phyloP scores from a whole-genome alignment of 139 green algal genomes.

The Tetradesmus lagerheimii region DNA sequence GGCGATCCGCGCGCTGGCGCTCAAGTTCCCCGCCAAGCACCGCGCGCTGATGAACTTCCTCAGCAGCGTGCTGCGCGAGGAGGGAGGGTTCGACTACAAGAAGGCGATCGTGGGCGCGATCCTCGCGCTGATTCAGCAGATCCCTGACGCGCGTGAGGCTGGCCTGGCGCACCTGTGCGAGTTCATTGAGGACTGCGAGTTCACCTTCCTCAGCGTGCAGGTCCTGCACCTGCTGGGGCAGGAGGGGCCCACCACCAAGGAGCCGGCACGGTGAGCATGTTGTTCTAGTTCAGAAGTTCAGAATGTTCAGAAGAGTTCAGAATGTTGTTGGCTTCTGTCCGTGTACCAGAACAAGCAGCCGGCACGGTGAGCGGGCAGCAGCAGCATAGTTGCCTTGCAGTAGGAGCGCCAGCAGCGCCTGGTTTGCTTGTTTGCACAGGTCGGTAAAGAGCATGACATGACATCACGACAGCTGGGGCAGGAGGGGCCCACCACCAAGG shows the following conservation, averaged over 20 bases:
- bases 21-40: conserved; percentile 99
- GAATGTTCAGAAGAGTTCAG: not conserved
- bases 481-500: conserved; percentile 80
- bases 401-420: too few relatives aligned
- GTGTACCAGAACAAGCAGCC: conserved; percentile 75
- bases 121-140: conserved; percentile 91
- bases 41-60: conserved; percentile 98
- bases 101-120: conserved; percentile 96
- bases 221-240: conserved; percentile 95
- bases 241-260: conserved; percentile 80
- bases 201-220: conserved; percentile 97
- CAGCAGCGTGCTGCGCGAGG: conserved; percentile 77
- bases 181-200: conserved; percentile 99
- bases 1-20: conserved; percentile 94
- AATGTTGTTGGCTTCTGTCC: conserved; percentile 93
- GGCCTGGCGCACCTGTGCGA: conserved; percentile 97
- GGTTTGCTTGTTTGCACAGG: too few relatives aligned
- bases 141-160: conserved; percentile 98
- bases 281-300: not conserved
- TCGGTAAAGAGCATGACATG: too few relatives aligned
- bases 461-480: too few relatives aligned
- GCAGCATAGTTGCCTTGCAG: not conserved
- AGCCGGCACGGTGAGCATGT: conserved; percentile 35
- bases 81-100: conserved; percentile 99
- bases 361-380: conserved; percentile 39